Evolutionary conservation across 208 protist species (phyloP), one percentile per base, ranked within the genome.

Genomic region (Trypanosoma mega): DNA sequence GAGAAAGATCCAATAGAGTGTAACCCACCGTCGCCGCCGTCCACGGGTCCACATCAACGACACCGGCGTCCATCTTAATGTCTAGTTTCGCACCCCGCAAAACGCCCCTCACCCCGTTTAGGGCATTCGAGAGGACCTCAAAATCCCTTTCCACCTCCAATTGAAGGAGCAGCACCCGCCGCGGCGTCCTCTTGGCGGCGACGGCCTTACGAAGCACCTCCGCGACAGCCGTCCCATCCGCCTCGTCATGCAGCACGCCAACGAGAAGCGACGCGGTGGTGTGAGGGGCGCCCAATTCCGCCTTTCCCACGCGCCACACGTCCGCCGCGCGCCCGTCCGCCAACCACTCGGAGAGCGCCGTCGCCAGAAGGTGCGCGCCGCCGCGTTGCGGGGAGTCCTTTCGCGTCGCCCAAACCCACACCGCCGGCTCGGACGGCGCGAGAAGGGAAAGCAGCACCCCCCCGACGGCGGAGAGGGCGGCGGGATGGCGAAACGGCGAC

Each of bases 41-140:
- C 29, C 86, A 73, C 5, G 81, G 76, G 52, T 93, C 87, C 14
- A 87, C 68, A 53, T 93, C 82, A 24, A 90, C 60, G 29, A 89
- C 51, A 14, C 86, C 85, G 8, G 73, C 41, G 5, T 77, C 53
- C 4, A 90, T 53, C 46, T 33, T 5, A 14, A 61, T 27, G n/a
- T 33, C 9, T 27, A 52, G 8, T 37, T 27, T 30, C 29, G 12
- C 24, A 49, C 41, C 29, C 12, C 34, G 44, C 16, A 63, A 41
- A 20, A 23, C 44, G 14, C 8, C 11, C 39, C 26, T 49, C 33
- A 63, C 54, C 33, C 20, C 41, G 27, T 48, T 14, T 4, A 77
- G 58, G 4, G 48, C 52, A 4, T 26, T 29, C 14, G 53, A 52
- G 7, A 77, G 59, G 9, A 67, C 34, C n/a, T 52, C 27, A 50